phyloP scores from a whole-genome alignment of 192 early-diverging fungal species.

The Gamsiella multidivaricata region DNA sequence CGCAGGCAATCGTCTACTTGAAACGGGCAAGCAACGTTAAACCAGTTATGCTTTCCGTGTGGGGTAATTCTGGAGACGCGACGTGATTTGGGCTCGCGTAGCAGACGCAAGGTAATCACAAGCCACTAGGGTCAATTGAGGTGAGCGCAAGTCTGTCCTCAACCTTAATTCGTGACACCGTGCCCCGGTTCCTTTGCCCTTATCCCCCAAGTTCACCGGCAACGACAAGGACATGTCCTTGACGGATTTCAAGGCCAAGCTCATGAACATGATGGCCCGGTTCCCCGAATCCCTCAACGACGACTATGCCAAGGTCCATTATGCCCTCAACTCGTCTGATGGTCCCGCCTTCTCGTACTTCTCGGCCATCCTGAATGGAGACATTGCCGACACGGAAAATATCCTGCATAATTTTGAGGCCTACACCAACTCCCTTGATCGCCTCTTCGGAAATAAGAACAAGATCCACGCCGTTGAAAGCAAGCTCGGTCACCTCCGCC shows the following conservation, averaged over 20 bases:
- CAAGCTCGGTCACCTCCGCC: background rate
- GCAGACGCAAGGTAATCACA: no score
- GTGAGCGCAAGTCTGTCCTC: no score
- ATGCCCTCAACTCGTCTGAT: background rate
- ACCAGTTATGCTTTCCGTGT: no score
- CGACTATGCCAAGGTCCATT: background rate
- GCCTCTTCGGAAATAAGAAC: background rate
- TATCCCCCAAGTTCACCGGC: constrained; percentile 8
- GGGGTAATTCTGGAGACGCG: no score
- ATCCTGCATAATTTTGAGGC: background rate
- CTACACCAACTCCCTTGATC: background rate
- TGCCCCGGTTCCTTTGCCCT: background rate
- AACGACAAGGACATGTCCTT: constrained; percentile 1
- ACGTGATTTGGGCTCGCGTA: no score
- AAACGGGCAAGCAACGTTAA: no score
- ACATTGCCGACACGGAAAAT: background rate
- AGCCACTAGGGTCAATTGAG: no score
- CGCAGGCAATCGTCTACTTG: no score
- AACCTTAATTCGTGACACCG: no score
- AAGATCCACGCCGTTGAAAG: background rate
- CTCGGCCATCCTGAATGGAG: background rate
- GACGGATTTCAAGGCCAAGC: constrained; percentile 7
- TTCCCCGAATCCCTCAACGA: background rate
- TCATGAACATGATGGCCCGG: background rate
- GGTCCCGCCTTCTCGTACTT: background rate